These are phyloP conservation scores for Flaveria trinervia DNA, from an alignment of 129 eudicot species.

Conservation along the genomic window DNA sequence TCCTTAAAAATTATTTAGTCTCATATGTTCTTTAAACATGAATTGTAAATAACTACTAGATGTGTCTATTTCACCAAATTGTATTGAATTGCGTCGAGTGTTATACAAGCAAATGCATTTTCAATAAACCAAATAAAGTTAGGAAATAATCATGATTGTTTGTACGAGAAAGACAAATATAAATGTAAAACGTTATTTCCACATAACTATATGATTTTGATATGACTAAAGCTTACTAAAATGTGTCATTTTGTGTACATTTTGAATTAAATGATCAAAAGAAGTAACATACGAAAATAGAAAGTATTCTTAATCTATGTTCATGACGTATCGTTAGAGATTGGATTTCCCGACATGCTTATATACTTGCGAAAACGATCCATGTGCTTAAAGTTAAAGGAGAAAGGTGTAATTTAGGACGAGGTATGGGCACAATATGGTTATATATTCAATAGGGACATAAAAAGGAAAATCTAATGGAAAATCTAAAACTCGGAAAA, in stretches of 20 bases:
- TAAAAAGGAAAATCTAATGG: too few species aligned
- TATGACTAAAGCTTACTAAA: background rate
- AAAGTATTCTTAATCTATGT: background rate
- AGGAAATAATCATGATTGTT: background rate
- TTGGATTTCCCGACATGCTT: background rate
- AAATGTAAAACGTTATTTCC: background rate
- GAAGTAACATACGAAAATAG: background rate
- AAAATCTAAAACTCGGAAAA: background rate
- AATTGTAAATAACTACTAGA: background rate
- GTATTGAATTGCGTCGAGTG: background rate
- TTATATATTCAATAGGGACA: background rate
- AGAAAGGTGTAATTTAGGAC: background rate
- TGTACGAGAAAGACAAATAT: background rate
- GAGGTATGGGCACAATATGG: background rate
- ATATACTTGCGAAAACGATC: background rate
- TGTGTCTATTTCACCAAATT: background rate
- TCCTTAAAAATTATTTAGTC: background rate
- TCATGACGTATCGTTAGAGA: background rate
- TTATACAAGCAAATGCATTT: background rate
- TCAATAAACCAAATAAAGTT: background rate
- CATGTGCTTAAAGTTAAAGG: conserved; percentile 23
- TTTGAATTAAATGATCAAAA: background rate
- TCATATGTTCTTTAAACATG: background rate
- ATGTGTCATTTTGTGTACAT: background rate
- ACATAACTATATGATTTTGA: conserved; percentile 2